Conservation (phyloP, 176 grass and related monocot species). For the Eleusine coracana region DNA sequence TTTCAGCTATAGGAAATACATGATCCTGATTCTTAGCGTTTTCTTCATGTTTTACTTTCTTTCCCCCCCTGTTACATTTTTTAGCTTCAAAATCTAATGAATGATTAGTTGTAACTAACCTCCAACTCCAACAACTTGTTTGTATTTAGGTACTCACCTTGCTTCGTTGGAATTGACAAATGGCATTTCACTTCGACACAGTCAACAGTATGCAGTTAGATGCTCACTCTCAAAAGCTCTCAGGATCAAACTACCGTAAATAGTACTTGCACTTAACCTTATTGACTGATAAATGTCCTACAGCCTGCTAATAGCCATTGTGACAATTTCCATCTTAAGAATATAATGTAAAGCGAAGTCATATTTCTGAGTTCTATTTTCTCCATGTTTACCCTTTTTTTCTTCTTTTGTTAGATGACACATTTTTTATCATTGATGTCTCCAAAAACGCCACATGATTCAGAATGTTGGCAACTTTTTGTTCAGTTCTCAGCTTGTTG, state of each 20-base stretch:
- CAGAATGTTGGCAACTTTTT: not conserved
- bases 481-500: not conserved
- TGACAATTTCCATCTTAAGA: not conserved
- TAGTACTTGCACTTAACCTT: not conserved
- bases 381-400: not conserved
- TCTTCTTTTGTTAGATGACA: not conserved
- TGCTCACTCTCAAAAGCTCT: not conserved
- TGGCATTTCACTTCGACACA: not conserved
- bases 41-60: not conserved
- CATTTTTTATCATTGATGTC: slow-evolving; percentile 12
- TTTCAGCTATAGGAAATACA: not conserved
- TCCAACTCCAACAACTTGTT: no score
- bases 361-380: not conserved
- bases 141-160: not conserved
- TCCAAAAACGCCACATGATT: not conserved
- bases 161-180: not conserved
- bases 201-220: not conserved
- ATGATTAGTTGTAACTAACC: not conserved
- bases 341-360: not conserved
- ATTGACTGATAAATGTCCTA: not conserved
- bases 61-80: not conserved
- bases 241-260: not conserved
- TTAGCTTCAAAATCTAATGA: not conserved
- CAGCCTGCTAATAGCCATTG: not conserved
- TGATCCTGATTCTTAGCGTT: not conserved